Percentiles rank a stretch among this genome's conserved stretches.
These are phyloP conservation scores for Beauveria scarabaeidicola DNA, from an alignment of 2,329 filamentous ascomycete species.

Conservation along the genomic window DNA sequence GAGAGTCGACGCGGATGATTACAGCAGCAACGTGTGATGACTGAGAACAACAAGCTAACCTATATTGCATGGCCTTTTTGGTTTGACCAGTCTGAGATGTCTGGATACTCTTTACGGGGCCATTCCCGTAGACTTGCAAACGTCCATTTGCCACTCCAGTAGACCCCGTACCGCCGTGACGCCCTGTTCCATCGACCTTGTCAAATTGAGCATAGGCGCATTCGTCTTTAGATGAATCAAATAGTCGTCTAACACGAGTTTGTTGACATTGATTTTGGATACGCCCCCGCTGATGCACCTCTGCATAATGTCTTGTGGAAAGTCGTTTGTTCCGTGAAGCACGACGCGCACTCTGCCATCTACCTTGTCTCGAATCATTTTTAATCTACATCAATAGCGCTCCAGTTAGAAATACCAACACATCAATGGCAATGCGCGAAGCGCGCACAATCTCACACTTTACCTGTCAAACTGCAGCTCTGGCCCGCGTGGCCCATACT, in stretches of 20 bases:
- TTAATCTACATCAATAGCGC: background rate
- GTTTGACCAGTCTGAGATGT: too few relatives aligned
- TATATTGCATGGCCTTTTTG: too few relatives aligned
- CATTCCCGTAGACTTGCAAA: conserved; percentile 36
- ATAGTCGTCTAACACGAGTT: conserved; percentile 3
- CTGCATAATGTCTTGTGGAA: background rate
- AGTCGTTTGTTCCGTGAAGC: conserved; percentile 1
- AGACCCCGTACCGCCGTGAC: conserved; percentile 33
- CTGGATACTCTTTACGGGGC: conserved; percentile 16
- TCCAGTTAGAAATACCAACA: background rate
- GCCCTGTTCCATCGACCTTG: conserved; percentile 36
- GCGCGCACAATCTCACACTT: background rate
- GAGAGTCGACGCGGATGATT: conserved; percentile 14
- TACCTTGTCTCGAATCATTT: background rate
- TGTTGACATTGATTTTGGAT: conserved; percentile 46
- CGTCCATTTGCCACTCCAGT: conserved; percentile 40
- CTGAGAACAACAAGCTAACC: too few relatives aligned
- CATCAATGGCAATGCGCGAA: background rate
- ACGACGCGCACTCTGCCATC: background rate
- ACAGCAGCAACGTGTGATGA: background rate
- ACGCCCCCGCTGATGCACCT: conserved; percentile 18
- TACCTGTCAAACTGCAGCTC: conserved; percentile 1
- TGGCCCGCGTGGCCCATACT: conserved; percentile 44
- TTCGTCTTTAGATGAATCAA: conserved; percentile 15
- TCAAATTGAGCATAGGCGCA: conserved; percentile 26